Conservation (phyloP, 495 filamentous ascomycete genomes). For the Cetradonia linearis region DNA sequence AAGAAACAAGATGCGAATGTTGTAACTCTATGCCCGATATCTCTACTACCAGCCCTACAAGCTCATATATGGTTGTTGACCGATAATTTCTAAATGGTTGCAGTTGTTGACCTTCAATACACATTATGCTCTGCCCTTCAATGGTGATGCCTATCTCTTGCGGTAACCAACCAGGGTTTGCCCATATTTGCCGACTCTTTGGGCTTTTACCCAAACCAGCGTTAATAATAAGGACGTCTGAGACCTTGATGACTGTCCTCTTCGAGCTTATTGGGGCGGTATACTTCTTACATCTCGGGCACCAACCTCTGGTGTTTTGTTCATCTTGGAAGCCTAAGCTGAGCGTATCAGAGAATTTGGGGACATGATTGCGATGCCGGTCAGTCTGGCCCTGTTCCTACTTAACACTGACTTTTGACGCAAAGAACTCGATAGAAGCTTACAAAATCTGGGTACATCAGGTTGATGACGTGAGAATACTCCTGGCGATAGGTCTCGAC, state of each 20-base stretch:
- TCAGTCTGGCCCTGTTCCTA: conserved; percentile 33
- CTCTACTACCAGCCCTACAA: conserved; percentile 83
- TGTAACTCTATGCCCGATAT: conserved; percentile 74
- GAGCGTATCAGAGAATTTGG: conserved; percentile 70
- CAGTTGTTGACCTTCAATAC: conserved; percentile 80
- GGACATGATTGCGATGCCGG: conserved; percentile 42
- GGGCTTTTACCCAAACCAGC: conserved; percentile 54
- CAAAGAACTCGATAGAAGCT: conserved; percentile 5
- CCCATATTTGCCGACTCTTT: conserved; percentile 71
- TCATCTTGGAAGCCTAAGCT: conserved; percentile 81
- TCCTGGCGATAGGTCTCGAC: conserved; percentile 63
- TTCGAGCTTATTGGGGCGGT: conserved; percentile 70
- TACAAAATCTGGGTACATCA: conserved; percentile 66
- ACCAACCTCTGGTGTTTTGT: conserved; percentile 77
- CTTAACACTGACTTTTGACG: not conserved
- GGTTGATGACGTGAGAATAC: conserved; percentile 64
- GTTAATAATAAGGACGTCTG: conserved; percentile 76
- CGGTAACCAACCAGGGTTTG: conserved; percentile 78
- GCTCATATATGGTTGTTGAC: conserved; percentile 71
- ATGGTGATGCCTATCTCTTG: conserved; percentile 84
- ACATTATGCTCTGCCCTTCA: conserved; percentile 71
- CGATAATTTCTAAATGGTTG: conserved; percentile 44
- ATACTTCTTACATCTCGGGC: conserved; percentile 75
- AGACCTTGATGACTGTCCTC: conserved; percentile 68
- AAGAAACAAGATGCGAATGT: conserved; percentile 82